Evolutionary conservation across 2,329 filamentous ascomycete genomes (phyloP), one percentile per base, ranked within the genome.

Genomic region (Plectosphaerella sp.): DNA sequence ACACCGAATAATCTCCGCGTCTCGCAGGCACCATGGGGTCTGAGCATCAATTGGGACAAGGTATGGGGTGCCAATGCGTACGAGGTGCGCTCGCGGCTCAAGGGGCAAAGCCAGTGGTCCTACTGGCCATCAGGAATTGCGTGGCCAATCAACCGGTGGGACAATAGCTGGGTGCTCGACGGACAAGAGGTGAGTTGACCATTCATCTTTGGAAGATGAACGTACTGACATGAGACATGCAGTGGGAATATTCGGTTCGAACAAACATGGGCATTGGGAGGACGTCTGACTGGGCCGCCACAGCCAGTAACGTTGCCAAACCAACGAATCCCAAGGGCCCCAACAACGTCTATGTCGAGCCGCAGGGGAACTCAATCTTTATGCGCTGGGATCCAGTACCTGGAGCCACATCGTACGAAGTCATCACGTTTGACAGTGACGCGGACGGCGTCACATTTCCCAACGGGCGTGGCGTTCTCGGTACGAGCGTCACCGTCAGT

Each of bases 41-140:
- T 64, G 15, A 22, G 37, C 3, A 53, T 62, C 2, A 59, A 54
- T 3, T 64, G 62, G 63, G 54, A 58, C 1, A 4, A 47, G 9
- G 55, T 62, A 2, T 62, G 60, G 45, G 60, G 63, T n/a, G 62
- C 62, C 1, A 55, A 53, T 3, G 59, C 57, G 3, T 58, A 58
- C 18, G 54, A 54, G 16, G 43, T 58, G 8, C 54, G 55, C 42
- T 49, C 35, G 18, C 45, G 49, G 4, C 39, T 25, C 6, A 1
- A 18, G 10, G 48, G 45, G 3, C 18, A 24, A 9, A 35, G 22
- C 1, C 15, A 35, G 3, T 57, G 57, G 55, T 12, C 25, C 0
- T n/a, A 49, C 18, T 50, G 47, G 25, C 45, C 43, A 4, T 12
- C 35, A 25, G 48, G 48, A 11, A 42, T 28, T 4, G 41, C 36